phyloP scores from a whole-genome alignment of 768 basidiomycete species.

The Gautieria morchelliformis region DNA sequence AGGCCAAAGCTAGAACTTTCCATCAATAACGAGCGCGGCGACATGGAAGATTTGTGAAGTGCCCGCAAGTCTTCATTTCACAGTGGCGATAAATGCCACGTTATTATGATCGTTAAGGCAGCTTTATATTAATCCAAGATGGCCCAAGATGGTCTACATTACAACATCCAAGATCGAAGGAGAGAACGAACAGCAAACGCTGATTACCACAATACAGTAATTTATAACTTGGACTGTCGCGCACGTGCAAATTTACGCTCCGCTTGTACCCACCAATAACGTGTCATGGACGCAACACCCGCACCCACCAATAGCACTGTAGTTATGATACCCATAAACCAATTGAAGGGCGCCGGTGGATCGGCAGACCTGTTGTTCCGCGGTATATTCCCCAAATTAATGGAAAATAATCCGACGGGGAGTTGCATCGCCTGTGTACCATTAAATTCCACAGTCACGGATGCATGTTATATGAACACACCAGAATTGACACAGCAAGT shows the following conservation, averaged over 20 bases:
- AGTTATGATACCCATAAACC: conserved; percentile 48
- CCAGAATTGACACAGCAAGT: conserved; percentile 56
- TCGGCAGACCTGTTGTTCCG: conserved; percentile 40
- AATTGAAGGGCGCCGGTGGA: conserved; percentile 31
- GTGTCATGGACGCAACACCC: conserved; percentile 37
- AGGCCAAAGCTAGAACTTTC: too few relatives aligned
- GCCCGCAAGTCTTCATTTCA: too few relatives aligned
- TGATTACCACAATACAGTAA: too few relatives aligned
- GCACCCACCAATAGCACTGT: conserved; percentile 35
- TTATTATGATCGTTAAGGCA: too few relatives aligned
- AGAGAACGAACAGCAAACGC: too few relatives aligned
- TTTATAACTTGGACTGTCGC: background rate
- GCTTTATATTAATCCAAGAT: background rate
- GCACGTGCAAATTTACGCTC: conserved; percentile 25
- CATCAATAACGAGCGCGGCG: too few relatives aligned
- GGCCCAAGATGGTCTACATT: background rate
- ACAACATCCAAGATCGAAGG: background rate
- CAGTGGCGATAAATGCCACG: too few relatives aligned
- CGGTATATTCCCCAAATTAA: conserved; percentile 38
- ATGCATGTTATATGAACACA: conserved; percentile 41
- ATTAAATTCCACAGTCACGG: conserved; percentile 37
- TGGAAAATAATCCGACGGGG: conserved; percentile 49
- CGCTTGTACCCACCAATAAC: conserved; percentile 56
- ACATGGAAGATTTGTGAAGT: too few relatives aligned
- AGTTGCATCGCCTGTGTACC: background rate